Evolutionary conservation across 2,329 filamentous ascomycete species (phyloP).

Genomic region (Eurotiales sp.): DNA sequence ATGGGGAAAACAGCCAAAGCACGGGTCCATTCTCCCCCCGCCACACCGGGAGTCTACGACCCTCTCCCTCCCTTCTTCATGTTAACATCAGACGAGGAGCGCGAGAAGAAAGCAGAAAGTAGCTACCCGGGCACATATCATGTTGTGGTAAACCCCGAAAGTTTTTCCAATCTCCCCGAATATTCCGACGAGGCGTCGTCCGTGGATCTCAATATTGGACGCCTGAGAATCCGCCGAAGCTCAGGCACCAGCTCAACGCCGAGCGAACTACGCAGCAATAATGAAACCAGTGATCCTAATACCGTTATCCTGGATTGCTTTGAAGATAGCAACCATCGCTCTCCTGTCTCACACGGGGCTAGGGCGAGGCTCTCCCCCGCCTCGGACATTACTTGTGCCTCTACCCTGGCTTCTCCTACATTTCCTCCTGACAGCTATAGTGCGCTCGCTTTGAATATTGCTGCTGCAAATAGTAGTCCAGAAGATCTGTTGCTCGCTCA

Average conservation of each 20-base stretch:
- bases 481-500: slow-evolving; percentile 35
- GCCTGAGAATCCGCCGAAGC: slow-evolving; percentile 20
- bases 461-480: slow-evolving; percentile 22
- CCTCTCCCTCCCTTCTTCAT: slow-evolving; percentile 52
- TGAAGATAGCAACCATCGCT: slow-evolving; percentile 41
- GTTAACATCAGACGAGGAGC: slow-evolving; percentile 55
- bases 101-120: slow-evolving; percentile 54
- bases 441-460: slow-evolving; percentile 17
- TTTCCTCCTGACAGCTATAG: slow-evolving; percentile 20
- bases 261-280: slow-evolving; percentile 21
- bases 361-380: slow-evolving; percentile 31
- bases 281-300: slow-evolving; percentile 41
- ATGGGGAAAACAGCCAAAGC: slow-evolving; percentile 7
- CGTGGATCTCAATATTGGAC: slow-evolving; percentile 25
- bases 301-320: slow-evolving; percentile 50
- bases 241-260: slow-evolving; percentile 26
- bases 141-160: slow-evolving; percentile 53
- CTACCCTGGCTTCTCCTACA: slow-evolving; percentile 25
- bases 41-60: slow-evolving; percentile 37
- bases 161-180: slow-evolving; percentile 51
- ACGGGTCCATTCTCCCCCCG: slow-evolving; percentile 18
- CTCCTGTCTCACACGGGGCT: slow-evolving; percentile 27
- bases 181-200: slow-evolving; percentile 38
- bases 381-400: slow-evolving; percentile 27
- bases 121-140: slow-evolving; percentile 53